Evolutionary conservation across 345 rosid genomes (phyloP).

Genomic region (Aurinia saxatilis): DNA sequence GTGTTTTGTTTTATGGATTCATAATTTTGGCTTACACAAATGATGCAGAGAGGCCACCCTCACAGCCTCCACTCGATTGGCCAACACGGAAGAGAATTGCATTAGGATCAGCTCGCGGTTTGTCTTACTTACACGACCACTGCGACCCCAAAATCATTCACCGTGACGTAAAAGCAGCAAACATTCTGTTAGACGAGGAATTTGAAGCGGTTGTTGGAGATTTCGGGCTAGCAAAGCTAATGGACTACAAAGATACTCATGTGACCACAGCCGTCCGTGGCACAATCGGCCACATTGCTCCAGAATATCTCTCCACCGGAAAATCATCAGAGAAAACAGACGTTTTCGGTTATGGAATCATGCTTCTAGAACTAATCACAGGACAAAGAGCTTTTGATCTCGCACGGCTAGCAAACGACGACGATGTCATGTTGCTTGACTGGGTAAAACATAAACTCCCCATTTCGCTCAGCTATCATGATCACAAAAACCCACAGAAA

Average conservation of each 20-base stretch:
- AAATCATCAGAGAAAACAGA: slow-evolving; percentile 97
- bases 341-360: slow-evolving; percentile 93
- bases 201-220: slow-evolving; percentile 98
- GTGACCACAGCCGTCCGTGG: slow-evolving; percentile 98
- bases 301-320: slow-evolving; percentile 91
- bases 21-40: slow-evolving; percentile 8
- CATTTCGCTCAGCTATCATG: background rate
- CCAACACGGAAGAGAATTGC: slow-evolving; percentile 79
- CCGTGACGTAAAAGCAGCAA: slow-evolving; percentile 98
- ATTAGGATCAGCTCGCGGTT: slow-evolving; percentile 91
- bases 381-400: slow-evolving; percentile 99
- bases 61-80: slow-evolving; percentile 91
- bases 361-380: slow-evolving; percentile 91
- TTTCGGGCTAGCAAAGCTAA: slow-evolving; percentile 89
- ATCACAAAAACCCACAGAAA: background rate
- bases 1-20: background rate
- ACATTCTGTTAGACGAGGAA: slow-evolving; percentile 89
- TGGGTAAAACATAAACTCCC: slow-evolving; percentile 51
- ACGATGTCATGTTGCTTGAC: slow-evolving; percentile 95
- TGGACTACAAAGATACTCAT: slow-evolving; percentile 99
- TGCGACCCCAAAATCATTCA: slow-evolving; percentile 98
- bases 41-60: slow-evolving; percentile 61
- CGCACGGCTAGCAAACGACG: slow-evolving; percentile 93
- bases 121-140: slow-evolving; percentile 94
- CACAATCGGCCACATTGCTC: slow-evolving; percentile 96